These are phyloP conservation scores for Ogataea paradorogensis DNA, from an alignment of 805 yeast genomes.

Conservation along the genomic window DNA sequence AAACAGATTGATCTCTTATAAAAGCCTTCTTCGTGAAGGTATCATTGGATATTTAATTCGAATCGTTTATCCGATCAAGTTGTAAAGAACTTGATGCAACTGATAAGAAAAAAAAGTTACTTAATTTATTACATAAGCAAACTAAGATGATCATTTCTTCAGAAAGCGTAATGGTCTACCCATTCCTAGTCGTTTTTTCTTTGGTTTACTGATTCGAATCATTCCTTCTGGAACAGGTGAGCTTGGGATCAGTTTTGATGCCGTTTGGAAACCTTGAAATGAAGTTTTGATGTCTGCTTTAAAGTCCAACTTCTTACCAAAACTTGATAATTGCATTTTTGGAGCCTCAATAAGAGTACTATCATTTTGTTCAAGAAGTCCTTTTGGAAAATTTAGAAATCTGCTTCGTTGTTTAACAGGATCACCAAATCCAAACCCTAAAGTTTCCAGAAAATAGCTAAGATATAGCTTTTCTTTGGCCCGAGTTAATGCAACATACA, in stretches of 20 bases:
- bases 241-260: background rate
- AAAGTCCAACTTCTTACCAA: background rate
- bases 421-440: slow-evolving; percentile 17
- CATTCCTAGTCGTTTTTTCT: slow-evolving; percentile 27
- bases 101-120: background rate
- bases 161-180: slow-evolving; percentile 24
- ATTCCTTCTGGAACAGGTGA: background rate
- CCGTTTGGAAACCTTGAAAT: slow-evolving; percentile 1
- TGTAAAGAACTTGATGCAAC: background rate
- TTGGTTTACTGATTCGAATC: background rate
- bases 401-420: slow-evolving; percentile 9
- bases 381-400: slow-evolving; percentile 9
- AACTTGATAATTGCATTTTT: background rate
- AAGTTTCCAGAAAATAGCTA: slow-evolving; percentile 22
- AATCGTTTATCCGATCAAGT: slow-evolving; percentile 2
- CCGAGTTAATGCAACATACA: slow-evolving; percentile 87
- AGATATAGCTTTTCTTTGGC: slow-evolving; percentile 48
- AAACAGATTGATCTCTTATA: background rate
- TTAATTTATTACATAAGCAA: too few species aligned
- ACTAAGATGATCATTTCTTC: slow-evolving; percentile 14
- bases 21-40: background rate
- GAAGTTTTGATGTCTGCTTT: background rate
- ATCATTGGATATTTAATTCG: background rate
- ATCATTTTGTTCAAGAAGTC: slow-evolving; percentile 1
- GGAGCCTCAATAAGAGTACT: background rate